Evolutionary conservation across 768 basidiomycete species (phyloP).

Genomic region (Dictyophora rubrovolvata): DNA sequence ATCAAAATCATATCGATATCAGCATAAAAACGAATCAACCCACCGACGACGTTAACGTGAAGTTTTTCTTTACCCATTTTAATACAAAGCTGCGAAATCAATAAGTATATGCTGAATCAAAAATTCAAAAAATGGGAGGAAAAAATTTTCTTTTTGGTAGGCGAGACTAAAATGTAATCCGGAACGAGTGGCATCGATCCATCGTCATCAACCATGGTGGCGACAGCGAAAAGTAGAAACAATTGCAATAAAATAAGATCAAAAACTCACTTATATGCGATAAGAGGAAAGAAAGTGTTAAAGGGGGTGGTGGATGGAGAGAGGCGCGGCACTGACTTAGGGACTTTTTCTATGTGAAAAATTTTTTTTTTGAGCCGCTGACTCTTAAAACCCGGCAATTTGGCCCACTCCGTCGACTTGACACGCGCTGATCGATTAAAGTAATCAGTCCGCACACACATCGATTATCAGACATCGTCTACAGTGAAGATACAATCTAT

Average conservation of each 20-base stretch:
- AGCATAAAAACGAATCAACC: conserved; percentile 27
- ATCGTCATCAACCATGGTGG: conserved; percentile 4
- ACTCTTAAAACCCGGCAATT: neutral
- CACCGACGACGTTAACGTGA: conserved; percentile 97
- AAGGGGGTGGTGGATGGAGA: conserved; percentile 18
- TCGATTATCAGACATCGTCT: neutral
- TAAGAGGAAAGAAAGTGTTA: conserved; percentile 26
- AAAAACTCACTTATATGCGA: conserved; percentile 30
- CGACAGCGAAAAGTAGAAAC: neutral
- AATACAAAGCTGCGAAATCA: conserved; percentile 34
- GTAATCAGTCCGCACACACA: neutral
- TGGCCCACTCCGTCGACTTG: conserved; percentile 6
- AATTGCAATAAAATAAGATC: conserved; percentile 4
- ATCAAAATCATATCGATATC: conserved; percentile 11
- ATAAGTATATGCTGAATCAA: conserved; percentile 6
- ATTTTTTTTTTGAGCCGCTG: conserved; percentile 1
- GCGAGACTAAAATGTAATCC: conserved; percentile 1
- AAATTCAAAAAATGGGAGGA: conserved; percentile 9
- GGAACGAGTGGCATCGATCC: neutral
- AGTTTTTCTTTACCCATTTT: conserved; percentile 95
- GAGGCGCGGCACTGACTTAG: neutral
- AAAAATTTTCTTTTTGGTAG: conserved; percentile 12
- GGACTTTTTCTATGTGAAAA: conserved; percentile 7
- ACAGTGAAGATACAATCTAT: too few relatives aligned
- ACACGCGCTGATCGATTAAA: neutral